Evolutionary conservation across 805 yeast species (phyloP), one percentile per base, ranked within the genome.

Genomic region (Sungouiozyma intestinalis): DNA sequence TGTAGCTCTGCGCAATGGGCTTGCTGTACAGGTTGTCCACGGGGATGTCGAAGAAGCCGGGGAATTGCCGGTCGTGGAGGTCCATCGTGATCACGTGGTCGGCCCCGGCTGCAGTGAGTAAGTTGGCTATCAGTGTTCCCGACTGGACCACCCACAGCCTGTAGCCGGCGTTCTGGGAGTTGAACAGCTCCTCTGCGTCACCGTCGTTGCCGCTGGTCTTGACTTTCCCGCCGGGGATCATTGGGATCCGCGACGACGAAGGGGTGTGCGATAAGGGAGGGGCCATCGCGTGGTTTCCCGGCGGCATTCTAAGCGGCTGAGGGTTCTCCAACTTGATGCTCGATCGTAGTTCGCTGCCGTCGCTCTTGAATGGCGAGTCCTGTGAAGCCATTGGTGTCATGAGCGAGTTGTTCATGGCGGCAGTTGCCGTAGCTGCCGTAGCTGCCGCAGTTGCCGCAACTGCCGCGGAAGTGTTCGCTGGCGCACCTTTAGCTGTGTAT

Each of bases 1-100:
- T 87, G 63, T 87, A 92, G 50, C 85, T 83, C 60, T 85, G 88
- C 43, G 90, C 67, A 44, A 92, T 68, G 2, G 97, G 97, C 58
- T 83, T 81, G 38, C 92, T 85, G 60, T 85, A 86, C 49, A 92
- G 62, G 60, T 92, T 92, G 62, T 92, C 99, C 35, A 92, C 97
- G 2, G 97, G 96, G 36, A 92, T 83, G 54, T 88, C 92, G 58
- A 92, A 92, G 57, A 86, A 92, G 3, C 99, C 99, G 62, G 94
- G 97, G 64, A 86, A 92, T 63, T 92, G 98, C 1, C 97, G 87
- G 57, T 92, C 98, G 60, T 92, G 99, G 44, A 92, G 69, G 58
- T 92, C 99, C 97, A 92, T 88, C 2, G 99, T 92, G 49, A 92
- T 87, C 43, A 88, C 79, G 55, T 94, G 92, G 63, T 92, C 95